Conservation (phyloP, 176 grass and related monocot species). For the Rhynchospora breviuscula region DNA sequence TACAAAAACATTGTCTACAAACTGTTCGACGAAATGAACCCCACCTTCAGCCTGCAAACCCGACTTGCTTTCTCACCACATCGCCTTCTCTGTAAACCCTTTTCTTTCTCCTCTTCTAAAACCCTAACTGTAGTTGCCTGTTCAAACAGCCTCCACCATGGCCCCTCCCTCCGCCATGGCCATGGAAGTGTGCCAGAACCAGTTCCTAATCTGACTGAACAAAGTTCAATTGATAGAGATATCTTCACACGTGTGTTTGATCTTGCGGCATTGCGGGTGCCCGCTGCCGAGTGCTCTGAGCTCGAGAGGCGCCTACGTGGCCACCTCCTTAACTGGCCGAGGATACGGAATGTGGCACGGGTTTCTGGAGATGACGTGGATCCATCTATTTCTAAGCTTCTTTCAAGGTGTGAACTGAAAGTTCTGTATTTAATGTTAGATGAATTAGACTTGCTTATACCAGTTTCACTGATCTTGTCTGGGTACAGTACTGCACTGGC, state of each 20-base stretch:
- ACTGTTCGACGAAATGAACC: conserved; percentile 26
- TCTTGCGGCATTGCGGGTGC: conserved; percentile 69
- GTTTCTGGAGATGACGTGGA: conserved; percentile 55
- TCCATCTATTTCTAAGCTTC: conserved; percentile 24
- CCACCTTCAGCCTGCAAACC: not conserved
- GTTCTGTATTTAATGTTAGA: not conserved
- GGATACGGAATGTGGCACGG: conserved; percentile 63
- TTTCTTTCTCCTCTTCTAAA: conserved; percentile 13
- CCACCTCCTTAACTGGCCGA: conserved; percentile 93
- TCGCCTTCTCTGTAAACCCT: conserved; percentile 24
- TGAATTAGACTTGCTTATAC: conserved; percentile 6
- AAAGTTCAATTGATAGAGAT: conserved; percentile 5
- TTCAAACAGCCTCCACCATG: conserved; percentile 24
- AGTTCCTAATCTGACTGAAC: not conserved
- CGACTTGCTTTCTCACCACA: conserved; percentile 11
- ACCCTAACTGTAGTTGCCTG: conserved; percentile 8
- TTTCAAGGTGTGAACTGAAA: conserved; percentile 14
- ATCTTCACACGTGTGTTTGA: conserved; percentile 58
- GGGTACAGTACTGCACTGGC: not conserved
- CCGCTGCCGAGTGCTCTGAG: conserved; percentile 53
- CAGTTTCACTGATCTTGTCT: conserved; percentile 3
- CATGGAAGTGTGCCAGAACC: not conserved
- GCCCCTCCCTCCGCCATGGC: conserved; percentile 63
- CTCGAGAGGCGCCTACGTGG: conserved; percentile 83
- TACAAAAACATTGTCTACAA: not conserved